Evolutionary conservation across 2,329 filamentous ascomycete species (phyloP), one percentile per base, ranked within the genome.

Genomic region (Hymenoscyphus albidus): DNA sequence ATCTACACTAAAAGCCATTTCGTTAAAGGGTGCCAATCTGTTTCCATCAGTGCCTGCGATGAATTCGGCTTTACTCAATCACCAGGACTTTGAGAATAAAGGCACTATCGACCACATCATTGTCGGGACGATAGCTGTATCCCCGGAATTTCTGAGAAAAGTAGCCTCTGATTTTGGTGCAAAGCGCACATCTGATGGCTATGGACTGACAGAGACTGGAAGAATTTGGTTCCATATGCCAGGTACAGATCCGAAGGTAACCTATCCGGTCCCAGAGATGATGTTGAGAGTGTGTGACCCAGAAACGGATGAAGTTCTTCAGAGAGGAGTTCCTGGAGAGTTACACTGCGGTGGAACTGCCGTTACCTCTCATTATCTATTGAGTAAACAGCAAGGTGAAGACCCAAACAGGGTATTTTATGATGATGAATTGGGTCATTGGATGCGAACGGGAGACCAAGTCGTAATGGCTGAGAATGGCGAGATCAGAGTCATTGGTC

Each of bases 391-490:
- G 1, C 31, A 83, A 10, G 83, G 76, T 42, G 81, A 81, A 68
- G 96, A 92, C 0, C 80, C 80, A 0, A 88, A 91, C 72, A 91
- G 88, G 13, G 82, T 88, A 74, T 81, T 88, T 27, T 70, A 79
- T 16, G 82, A 83, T 54, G 66, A 62, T 14, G 71, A 74, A 22
- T 67, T 69, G 1, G 70, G 72, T 7, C 22, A 58, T 2, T 97
- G 93, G 93, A 93, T 97, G 89, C 82, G 89, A 77, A 95, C 90
- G 0, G 94, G 94, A 22, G 94, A 98, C 73, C 93, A 97, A 80
- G 94, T 92, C 1, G 79, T 81, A 61, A 95, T 97, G 84, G 91
- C 94, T 65, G 81, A 78, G 9, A 83, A 92, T 44, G 94, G 93
- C 2, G 97, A 92, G 74, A 84, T 97, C 2, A 84, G 85, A 70